phyloP scores from a whole-genome alignment of 2,329 filamentous ascomycete species.

The Dactylonectria estremocensis region DNA sequence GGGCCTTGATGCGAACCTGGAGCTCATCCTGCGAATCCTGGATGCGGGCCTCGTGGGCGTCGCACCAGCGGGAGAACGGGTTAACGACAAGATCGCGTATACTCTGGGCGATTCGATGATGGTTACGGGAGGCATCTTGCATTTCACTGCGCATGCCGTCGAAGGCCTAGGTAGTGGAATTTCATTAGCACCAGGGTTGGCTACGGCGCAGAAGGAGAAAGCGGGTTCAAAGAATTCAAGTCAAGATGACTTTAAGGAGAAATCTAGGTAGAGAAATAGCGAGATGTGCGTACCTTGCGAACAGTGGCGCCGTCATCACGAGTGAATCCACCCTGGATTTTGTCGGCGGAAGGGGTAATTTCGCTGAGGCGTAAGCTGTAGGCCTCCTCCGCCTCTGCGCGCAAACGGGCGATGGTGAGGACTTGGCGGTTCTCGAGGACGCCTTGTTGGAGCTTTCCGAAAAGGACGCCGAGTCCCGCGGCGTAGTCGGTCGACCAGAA shows the following conservation, averaged over 20 bases:
- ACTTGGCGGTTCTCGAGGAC: conserved; percentile 96
- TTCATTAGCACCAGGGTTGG: conserved; percentile 35
- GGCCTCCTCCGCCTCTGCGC: conserved; percentile 93
- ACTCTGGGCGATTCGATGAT: conserved; percentile 95
- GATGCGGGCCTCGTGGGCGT: conserved; percentile 91
- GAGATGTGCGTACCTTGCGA: conserved; percentile 78
- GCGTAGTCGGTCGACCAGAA: conserved; percentile 99
- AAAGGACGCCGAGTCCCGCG: conserved; percentile 92
- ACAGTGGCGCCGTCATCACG: conserved; percentile 96
- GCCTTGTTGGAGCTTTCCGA: conserved; percentile 96
- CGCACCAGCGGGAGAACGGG: conserved; percentile 96
- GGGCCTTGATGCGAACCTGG: conserved; percentile 89
- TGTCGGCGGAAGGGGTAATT: conserved; percentile 87
- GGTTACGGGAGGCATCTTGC: conserved; percentile 89
- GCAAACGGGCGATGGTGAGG: conserved; percentile 90
- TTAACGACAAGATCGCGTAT: conserved; percentile 96
- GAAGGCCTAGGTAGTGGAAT: conserved; percentile 76
- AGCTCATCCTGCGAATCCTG: conserved; percentile 96
- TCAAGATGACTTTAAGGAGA: background rate
- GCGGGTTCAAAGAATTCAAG: conserved; percentile 2
- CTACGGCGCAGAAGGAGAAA: conserved; percentile 5
- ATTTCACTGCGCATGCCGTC: conserved; percentile 94
- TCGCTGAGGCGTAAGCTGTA: conserved; percentile 87
- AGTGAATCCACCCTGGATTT: conserved; percentile 85
- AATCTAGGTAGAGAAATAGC: conserved; percentile 3